Evolutionary conservation across 345 rosid genomes (phyloP), one percentile per base, ranked within the genome.

Genomic region (Raphanus sativus): DNA sequence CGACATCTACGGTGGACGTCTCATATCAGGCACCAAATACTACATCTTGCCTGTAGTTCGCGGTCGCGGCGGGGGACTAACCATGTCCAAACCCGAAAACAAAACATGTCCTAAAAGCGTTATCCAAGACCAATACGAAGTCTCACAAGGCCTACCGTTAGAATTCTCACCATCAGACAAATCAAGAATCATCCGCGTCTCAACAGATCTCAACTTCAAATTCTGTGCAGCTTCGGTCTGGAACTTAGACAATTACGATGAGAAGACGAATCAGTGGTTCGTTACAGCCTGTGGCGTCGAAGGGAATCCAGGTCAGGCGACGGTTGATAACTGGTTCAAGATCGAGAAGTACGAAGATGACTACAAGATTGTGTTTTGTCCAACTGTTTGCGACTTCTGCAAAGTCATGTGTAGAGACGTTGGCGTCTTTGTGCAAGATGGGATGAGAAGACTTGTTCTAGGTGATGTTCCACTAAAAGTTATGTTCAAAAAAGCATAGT

Each of bases 341-440:
- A 89, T 91, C 21, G 86, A 87, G 52, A 84, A 84, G 80, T 11
- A 65, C 10, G 84, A 63, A 2, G 69, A 70, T 5, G 74, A 82
- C 16, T 87, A 87, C 88, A 91, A 91, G 84, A 80, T 91, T 50
- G 54, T 63, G 62, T 91, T 84, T 70, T 89, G 92, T 48, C 94
- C 97, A 17, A n/a, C 84, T 0, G 92, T 88, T 8, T 89, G 94
- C 56, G 17, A 82, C 32, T 33, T 15, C 75, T 89, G 91, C 77
- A 81, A 59, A 61, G 91, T 84, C 42, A 6, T 82, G 3, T 89
- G 95, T 55, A 80, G 78, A 81, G 91, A 91, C 21, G 33, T 88
- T 59, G 93, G 93, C 5, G 75, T 87, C 38, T 87, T 66, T 54
- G 55, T 84, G 4, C 83, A 89, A 29, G 83, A 74, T n/a, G 86